phyloP scores from a whole-genome alignment of 345 rosid species.

The Brassica rapa region DNA sequence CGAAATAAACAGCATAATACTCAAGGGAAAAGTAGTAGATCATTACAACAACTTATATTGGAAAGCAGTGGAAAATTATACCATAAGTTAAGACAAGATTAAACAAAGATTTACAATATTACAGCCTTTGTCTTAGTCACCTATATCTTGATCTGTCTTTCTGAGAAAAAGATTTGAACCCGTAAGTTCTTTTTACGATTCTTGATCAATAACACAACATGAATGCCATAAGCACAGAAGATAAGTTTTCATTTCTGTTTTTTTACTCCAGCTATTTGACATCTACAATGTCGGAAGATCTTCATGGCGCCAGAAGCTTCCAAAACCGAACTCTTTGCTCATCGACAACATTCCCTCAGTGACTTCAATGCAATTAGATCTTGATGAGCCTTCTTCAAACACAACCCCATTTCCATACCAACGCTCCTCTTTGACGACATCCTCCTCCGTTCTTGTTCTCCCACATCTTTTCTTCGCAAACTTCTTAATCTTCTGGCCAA shows the following conservation, averaged over 20 bases:
- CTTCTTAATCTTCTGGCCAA: conserved; percentile 49
- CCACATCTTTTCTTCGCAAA: conserved; percentile 45
- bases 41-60: too few species aligned
- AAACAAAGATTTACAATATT: conserved; percentile 17
- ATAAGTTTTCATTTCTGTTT: neutral
- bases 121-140: neutral
- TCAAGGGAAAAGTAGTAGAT: too few species aligned
- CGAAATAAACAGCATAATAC: too few species aligned
- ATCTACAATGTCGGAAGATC: conserved; percentile 19
- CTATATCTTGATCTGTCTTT: neutral
- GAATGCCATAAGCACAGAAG: neutral
- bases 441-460: conserved; percentile 2
- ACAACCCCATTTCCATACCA: conserved; percentile 10
- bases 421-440: conserved; percentile 20
- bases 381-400: conserved; percentile 20
- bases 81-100: conserved; percentile 3
- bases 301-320: conserved; percentile 80
- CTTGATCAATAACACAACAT: neutral
- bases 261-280: neutral
- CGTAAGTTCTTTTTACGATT: neutral
- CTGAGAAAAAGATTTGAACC: neutral
- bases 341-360: conserved; percentile 54
- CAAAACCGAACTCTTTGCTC: conserved; percentile 73
- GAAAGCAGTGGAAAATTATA: neutral
- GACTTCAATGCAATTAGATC: conserved; percentile 47